Evolutionary conservation across 495 filamentous ascomycete genomes (phyloP).

Genomic region (Penicillium daleae): DNA sequence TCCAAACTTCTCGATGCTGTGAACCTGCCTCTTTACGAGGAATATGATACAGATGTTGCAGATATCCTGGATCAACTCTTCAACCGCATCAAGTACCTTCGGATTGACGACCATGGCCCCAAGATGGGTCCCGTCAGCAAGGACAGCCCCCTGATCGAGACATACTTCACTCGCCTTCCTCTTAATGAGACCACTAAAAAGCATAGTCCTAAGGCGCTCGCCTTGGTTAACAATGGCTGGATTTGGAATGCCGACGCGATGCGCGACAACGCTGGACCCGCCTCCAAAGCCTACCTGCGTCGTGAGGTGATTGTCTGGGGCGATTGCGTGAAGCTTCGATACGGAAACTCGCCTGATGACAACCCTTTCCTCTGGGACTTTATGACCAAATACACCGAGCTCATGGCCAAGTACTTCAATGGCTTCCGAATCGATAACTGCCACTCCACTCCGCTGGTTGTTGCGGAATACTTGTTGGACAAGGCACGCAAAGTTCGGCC

Average conservation of each 20-base stretch:
- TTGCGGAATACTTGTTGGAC: conserved; percentile 93
- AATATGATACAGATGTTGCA: conserved; percentile 83
- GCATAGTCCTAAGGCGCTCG: conserved; percentile 75
- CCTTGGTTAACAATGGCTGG: conserved; percentile 96
- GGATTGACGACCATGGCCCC: conserved; percentile 89
- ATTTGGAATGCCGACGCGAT: conserved; percentile 96
- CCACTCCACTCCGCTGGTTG: conserved; percentile 91
- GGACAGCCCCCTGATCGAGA: conserved; percentile 83
- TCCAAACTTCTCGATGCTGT: conserved; percentile 74
- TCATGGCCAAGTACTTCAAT: conserved; percentile 94
- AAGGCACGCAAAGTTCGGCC: conserved; percentile 86
- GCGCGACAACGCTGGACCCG: conserved; percentile 87
- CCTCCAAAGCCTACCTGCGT: conserved; percentile 86
- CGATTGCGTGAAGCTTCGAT: conserved; percentile 96
- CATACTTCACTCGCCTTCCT: conserved; percentile 93
- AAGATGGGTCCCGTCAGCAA: conserved; percentile 79
- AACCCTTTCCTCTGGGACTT: conserved; percentile 94
- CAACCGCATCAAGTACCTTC: conserved; percentile 90
- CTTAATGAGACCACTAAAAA: conserved; percentile 76
- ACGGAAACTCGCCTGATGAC: conserved; percentile 78
- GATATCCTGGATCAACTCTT: conserved; percentile 88
- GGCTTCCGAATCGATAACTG: conserved; percentile 99
- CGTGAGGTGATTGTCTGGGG: conserved; percentile 98
- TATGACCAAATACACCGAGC: conserved; percentile 88
- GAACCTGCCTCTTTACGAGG: conserved; percentile 85